Evolutionary conservation across 257 asterid species (phyloP), one percentile per base, ranked within the genome.

Genomic region (Cordia subcordata): DNA sequence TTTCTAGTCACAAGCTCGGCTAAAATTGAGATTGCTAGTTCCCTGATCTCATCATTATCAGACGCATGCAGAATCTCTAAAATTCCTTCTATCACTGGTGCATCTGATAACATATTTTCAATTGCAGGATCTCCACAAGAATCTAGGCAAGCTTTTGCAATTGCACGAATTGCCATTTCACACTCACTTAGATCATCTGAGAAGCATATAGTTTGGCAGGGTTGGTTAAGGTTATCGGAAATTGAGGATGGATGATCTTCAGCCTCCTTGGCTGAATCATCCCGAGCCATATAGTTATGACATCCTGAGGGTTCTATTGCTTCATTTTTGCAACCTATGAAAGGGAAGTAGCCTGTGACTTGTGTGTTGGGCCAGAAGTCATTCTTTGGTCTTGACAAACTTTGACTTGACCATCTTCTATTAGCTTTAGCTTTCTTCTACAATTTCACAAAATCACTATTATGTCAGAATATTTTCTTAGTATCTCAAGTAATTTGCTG

Each of bases 61-160:
- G 97, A 89, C 11, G 76, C 82, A 11, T 75, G 77, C 17, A 89
- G 61, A 52, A 89, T 72, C 66, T 82, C 91, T 64, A 84, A 15
- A 47, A 84, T 67, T 35, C 94, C 94, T 56, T 82, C 85, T 46
- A 84, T 77, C 18, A 79, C 72, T 8, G 85, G 71, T 44, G 64
- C 55, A 53, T 73, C 75, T 44, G 95, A 86, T 13, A 81, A 61
- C 12, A 61, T 73, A 5, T 38, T 64, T 68, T 75, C 85, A 15
- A 65, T 66, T 11, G 45, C 64, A 4, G 67, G 20, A 69, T 73
- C 85, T n/a, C 74, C 76, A 10, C 61, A 63, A 23, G 82, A 72
- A 53, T 81, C 67, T n/a, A 86, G 73, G 90, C 94, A 89, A n/a
- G 75, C 72, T 38, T 86, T 76, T 20, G 90, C 61, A 18, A 89